Evolutionary conservation across 2,329 filamentous ascomycete genomes (phyloP), one percentile per base, ranked within the genome.

Genomic region (Thelonectria discophora): DNA sequence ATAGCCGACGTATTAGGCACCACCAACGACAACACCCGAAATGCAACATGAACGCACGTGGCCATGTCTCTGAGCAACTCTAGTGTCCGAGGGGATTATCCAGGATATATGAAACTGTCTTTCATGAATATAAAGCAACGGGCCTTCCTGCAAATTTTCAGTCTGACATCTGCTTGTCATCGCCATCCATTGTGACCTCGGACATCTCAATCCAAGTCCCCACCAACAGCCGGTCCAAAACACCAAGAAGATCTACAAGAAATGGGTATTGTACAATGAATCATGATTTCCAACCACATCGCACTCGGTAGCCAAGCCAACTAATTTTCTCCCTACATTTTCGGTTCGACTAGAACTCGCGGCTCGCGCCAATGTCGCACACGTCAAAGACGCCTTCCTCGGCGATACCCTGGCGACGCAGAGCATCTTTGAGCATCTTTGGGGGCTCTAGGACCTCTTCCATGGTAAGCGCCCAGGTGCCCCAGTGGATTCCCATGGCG

Each of bases 401-500:
- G 0, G 85, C 80, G 1, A 96, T 74, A 0, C 86, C 87, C 69
- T 88, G 88, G 70, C 83, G 84, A 69, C 80, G 84, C 73, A 97
- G 77, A 2, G 93, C 93, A 73, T 91, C 82, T 75, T 83, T 89
- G 63, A 97, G 78, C 74, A 91, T 78, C 75, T 76, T 79, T 1
- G 93, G 93, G 47, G 94, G 94, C 78, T 97, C 93, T 58, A 94
- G 75, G 1, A 97, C 90, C 61, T 94, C 90, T 77, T 98, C 94
- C 62, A 87, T 83, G 0, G 94, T 97, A 68, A 97, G 77, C 1
- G 92, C 89, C 93, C 94, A 97, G 0, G 91, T 89, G 2, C 93
- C 94, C 93, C 94, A 97, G 74, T 97, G 94, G 69, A 97, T 97
- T 2, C 87, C 94, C 79, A 97, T 83, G 20, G 93, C 94, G 17